phyloP scores from a whole-genome alignment of 2,329 filamentous ascomycete species.

The Diplodia corticola region DNA sequence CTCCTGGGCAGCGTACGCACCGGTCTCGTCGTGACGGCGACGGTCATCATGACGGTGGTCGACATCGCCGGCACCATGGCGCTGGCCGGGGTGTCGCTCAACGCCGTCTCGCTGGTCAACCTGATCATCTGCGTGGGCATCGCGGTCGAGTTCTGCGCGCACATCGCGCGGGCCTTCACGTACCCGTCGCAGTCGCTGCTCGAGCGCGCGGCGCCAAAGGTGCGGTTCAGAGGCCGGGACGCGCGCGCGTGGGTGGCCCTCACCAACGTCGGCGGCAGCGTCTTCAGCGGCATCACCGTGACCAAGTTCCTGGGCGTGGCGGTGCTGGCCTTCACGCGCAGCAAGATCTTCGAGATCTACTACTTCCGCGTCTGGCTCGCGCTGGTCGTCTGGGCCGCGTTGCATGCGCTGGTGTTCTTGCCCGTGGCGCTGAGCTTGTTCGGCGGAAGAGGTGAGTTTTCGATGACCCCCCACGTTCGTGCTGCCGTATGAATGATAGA shows the following conservation, averaged over 20 bases:
- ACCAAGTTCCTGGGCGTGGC: constrained; percentile 92
- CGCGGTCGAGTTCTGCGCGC: constrained; percentile 94
- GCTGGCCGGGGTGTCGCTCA: constrained; percentile 81
- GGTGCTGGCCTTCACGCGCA: constrained; percentile 89
- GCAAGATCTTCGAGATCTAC: constrained; percentile 99
- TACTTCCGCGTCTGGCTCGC: constrained; percentile 97
- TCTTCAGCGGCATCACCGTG: constrained; percentile 93
- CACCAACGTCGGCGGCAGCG: constrained; percentile 90
- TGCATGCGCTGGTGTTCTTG: constrained; percentile 86
- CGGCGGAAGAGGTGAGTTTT: constrained; percentile 68
- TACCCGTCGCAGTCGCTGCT: constrained; percentile 83
- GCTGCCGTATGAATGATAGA: neutral
- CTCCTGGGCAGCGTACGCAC: constrained; percentile 84
- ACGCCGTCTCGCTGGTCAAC: constrained; percentile 94
- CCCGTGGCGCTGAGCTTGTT: constrained; percentile 84
- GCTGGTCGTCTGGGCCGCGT: constrained; percentile 83
- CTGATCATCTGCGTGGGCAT: constrained; percentile 97
- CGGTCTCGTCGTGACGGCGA: constrained; percentile 76
- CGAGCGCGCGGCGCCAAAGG: constrained; percentile 71
- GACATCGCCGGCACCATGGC: constrained; percentile 97
- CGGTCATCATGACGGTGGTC: constrained; percentile 88
- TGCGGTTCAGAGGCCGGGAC: constrained; percentile 76
- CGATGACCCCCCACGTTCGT: neutral
- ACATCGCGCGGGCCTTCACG: constrained; percentile 93
- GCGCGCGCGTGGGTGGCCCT: constrained; percentile 89